These are phyloP conservation scores for Dictyostelium capitatum DNA, from an alignment of 78 protist genomes.

Conservation along the genomic window DNA sequence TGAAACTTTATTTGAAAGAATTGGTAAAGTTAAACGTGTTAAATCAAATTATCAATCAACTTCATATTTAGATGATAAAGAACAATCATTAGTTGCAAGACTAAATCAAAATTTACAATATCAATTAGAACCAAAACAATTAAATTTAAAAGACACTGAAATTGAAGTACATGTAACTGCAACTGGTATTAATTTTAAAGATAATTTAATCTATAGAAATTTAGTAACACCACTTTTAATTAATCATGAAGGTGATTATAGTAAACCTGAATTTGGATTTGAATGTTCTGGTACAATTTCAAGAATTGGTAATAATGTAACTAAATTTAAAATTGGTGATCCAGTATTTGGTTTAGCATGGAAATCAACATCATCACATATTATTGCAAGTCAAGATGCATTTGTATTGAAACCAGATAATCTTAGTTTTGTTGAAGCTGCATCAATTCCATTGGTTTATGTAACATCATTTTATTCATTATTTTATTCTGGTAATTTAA, in stretches of 20 bases:
- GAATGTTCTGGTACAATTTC: constrained; percentile 30
- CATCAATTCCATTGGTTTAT: constrained; percentile 64
- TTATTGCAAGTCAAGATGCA: background rate
- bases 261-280: constrained; percentile 14
- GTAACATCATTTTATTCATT: constrained; percentile 49
- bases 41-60: background rate
- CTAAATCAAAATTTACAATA: background rate
- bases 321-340: constrained; percentile 31
- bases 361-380: background rate
- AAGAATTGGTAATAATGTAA: constrained; percentile 16
- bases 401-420: constrained; percentile 24
- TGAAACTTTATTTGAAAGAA: background rate
- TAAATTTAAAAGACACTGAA: background rate
- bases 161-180: constrained; percentile 5
- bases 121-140: background rate
- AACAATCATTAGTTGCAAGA: background rate
- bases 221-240: background rate
- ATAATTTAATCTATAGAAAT: constrained; percentile 14
- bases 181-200: constrained; percentile 43
- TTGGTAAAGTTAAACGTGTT: background rate
- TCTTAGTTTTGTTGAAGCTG: constrained; percentile 51
- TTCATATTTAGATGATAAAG: background rate
- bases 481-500: constrained; percentile 1
- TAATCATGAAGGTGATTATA: constrained; percentile 31
- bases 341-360: background rate